Conservation (phyloP, 163 green algal species). For the Volvox carteri region DNA sequence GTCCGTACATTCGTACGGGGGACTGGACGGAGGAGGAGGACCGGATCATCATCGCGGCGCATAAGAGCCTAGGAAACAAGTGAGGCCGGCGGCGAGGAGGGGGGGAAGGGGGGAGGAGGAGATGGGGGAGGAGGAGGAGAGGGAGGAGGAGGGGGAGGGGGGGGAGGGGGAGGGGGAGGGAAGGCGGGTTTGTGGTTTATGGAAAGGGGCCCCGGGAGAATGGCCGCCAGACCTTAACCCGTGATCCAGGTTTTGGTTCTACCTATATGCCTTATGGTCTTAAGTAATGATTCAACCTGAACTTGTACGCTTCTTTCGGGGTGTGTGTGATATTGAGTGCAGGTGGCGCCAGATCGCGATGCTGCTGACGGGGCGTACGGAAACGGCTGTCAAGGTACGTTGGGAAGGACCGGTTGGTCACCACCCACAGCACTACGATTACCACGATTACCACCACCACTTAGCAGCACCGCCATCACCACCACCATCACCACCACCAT, state of each 20-base stretch:
- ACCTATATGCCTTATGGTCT: no score
- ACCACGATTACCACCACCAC: no score
- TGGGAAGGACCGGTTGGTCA: no score
- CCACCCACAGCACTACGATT: no score
- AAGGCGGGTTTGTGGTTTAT: not conserved
- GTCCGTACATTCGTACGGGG: slow-evolving; percentile 82
- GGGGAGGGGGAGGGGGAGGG: not conserved
- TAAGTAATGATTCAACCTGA: no score
- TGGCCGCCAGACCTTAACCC: no score
- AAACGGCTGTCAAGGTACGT: slow-evolving; percentile 52
- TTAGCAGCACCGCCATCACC: no score
- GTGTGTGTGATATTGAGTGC: no score
- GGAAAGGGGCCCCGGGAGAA: no score
- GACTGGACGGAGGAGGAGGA: slow-evolving; percentile 83
- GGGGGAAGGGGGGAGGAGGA: not conserved
- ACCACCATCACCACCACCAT: no score
- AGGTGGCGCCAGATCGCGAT: slow-evolving; percentile 62
- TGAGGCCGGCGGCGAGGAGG: not conserved
- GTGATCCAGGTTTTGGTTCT: no score
- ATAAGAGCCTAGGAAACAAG: slow-evolving; percentile 79
- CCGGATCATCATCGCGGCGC: slow-evolving; percentile 70
- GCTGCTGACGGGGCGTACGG: slow-evolving; percentile 60
- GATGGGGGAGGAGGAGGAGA: not conserved
- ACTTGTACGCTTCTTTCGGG: no score
- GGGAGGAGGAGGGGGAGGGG: not conserved